Evolutionary conservation across 1,284 basidiomycete species (phyloP).

Genomic region (Trichosporon asahii): DNA sequence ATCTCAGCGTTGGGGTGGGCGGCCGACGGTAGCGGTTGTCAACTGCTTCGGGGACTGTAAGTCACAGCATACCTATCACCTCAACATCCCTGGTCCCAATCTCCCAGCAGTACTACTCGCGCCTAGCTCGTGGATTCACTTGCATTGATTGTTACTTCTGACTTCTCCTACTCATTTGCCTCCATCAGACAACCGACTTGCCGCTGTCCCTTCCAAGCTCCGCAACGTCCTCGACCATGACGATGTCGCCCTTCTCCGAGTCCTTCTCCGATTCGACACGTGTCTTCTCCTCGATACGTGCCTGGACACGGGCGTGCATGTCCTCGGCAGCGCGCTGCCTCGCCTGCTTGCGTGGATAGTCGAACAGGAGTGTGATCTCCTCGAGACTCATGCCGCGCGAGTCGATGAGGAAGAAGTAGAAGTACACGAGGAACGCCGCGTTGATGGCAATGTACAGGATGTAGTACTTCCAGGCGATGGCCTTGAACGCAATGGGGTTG

Average conservation of each 20-base stretch:
- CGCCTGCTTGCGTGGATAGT: slow-evolving; percentile 23
- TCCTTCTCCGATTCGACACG: background rate
- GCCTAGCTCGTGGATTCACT: too few relatives aligned
- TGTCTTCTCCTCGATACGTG: background rate
- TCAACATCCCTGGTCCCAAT: too few relatives aligned
- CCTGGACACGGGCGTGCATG: slow-evolving; percentile 14
- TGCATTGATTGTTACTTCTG: too few relatives aligned
- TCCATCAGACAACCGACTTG: background rate
- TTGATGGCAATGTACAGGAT: slow-evolving; percentile 20
- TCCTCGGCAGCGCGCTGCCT: slow-evolving; percentile 18
- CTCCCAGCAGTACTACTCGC: too few relatives aligned
- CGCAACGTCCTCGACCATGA: background rate
- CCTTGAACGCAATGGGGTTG: slow-evolving; percentile 22
- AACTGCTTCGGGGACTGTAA: too few relatives aligned
- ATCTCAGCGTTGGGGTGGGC: too few relatives aligned
- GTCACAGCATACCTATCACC: too few relatives aligned
- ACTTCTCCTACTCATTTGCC: too few relatives aligned
- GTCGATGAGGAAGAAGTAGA: slow-evolving; percentile 22
- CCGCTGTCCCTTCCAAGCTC: background rate
- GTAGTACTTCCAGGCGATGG: slow-evolving; percentile 19
- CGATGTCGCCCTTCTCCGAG: background rate
- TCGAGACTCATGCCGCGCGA: slow-evolving; percentile 18
- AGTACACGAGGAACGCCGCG: slow-evolving; percentile 13
- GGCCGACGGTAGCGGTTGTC: too few relatives aligned
- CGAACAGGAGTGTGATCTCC: slow-evolving; percentile 19